Conservation (phyloP, 1,284 basidiomycete species). For the Heliocybe sulcata region DNA sequence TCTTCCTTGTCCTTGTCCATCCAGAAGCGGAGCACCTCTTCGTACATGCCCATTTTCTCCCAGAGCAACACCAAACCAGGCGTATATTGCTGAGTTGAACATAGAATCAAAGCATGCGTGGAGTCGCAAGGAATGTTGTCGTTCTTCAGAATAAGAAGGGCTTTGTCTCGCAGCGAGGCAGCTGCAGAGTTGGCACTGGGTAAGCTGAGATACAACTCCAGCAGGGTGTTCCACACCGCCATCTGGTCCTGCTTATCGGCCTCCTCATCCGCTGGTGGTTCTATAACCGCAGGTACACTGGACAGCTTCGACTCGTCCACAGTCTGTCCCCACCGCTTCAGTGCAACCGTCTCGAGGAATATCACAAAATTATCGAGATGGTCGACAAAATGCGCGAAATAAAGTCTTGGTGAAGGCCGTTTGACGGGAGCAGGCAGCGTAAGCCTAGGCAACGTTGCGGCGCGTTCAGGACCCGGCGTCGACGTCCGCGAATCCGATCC, state of each 20-base stretch:
- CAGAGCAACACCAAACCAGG: conserved; percentile 85
- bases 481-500: conserved; percentile 8
- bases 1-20: conserved; percentile 62
- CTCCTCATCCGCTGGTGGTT: conserved; percentile 35
- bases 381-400: conserved; percentile 94
- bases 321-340: conserved; percentile 74
- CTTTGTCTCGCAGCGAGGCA: conserved; percentile 43
- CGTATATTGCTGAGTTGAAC: conserved; percentile 78
- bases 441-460: conserved; percentile 12
- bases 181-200: conserved; percentile 17
- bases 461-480: conserved; percentile 11
- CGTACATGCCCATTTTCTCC: conserved; percentile 94
- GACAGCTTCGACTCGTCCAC: conserved; percentile 34
- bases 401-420: conserved; percentile 77
- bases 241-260: conserved; percentile 67
- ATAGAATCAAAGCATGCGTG: conserved; percentile 90
- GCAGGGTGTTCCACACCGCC: conserved; percentile 92
- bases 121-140: conserved; percentile 76
- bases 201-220: conserved; percentile 85
- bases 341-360: conserved; percentile 87
- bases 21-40: conserved; percentile 90
- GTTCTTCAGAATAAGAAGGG: conserved; percentile 60
- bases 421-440: conserved; percentile 28
- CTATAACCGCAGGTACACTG: background rate
- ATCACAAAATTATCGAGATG: conserved; percentile 78